Evolutionary conservation across 1,284 basidiomycete species (phyloP), one percentile per base, ranked within the genome.

Genomic region (Chondrostereum purpureum): DNA sequence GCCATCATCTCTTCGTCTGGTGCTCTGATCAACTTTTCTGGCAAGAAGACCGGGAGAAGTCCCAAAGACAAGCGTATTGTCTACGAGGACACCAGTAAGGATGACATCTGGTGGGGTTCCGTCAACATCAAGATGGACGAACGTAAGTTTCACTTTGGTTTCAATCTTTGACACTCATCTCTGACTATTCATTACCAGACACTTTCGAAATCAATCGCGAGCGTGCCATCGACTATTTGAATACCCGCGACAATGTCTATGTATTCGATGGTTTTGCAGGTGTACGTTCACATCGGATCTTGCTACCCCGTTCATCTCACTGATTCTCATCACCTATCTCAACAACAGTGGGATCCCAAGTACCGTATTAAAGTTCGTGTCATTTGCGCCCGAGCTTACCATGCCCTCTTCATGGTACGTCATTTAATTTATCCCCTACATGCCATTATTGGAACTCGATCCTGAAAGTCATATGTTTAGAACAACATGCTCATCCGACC

Each of bases 31-130:
- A 99, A 99, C 80, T 99, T 98, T 63, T 97, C 93, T 13, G 95
- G 95, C 39, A 99, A 98, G 78, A 99, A 99, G 79, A 99, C 96
- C 2, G 96, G 96, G 51, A 83, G 96, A 46, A 89, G 84, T 58
- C 95, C 96, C 52, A 99, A 99, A 69, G 96, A 99, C 83, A 99
- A 99, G 83, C 92, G 96, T 58, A 98, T 99, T 59, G 96, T 99
- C 62, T 98, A 80, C 65, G 95, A 99, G 67, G 95, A 99, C 61
- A 89, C 91, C 47, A 90, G 85, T 70, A 97, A 93, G 68, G 93
- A 98, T 64, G 84, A 98, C 55, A 88, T 99, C 66, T 99, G 96
- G 95, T 99, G 96, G 96, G 95, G 96, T 38, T 89, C 92, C 44
- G 94, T 99, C 59, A 99, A 99, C 76, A 99, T 99, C 73, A 96